Conservation (phyloP, 257 asterid species). For the Solanum sparsipilum region DNA sequence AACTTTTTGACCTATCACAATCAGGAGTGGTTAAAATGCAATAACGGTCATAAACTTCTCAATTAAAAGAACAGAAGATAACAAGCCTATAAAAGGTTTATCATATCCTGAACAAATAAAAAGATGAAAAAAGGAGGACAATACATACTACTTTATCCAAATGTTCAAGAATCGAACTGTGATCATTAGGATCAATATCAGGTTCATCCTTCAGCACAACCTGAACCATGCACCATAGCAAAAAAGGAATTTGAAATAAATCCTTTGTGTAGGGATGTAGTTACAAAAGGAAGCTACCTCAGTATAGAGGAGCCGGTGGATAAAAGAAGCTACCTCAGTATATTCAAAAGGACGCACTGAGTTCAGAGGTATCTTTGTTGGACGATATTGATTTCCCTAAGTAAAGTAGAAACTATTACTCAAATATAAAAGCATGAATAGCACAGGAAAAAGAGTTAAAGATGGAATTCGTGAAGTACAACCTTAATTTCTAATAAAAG, state of each 20-base stretch:
- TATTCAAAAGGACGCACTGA: slow-evolving; percentile 95
- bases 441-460: slow-evolving; percentile 1
- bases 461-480: background rate
- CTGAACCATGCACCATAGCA: slow-evolving; percentile 34
- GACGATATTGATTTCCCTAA: slow-evolving; percentile 93
- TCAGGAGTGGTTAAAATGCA: background rate
- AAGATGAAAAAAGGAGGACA: slow-evolving; percentile 7
- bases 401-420: slow-evolving; percentile 1
- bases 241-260: background rate
- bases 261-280: slow-evolving; percentile 7
- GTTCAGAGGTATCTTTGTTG: slow-evolving; percentile 85
- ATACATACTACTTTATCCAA: slow-evolving; percentile 76
- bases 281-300: slow-evolving; percentile 47
- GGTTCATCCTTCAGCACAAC: slow-evolving; percentile 87
- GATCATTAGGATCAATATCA: slow-evolving; percentile 84
- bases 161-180: slow-evolving; percentile 84
- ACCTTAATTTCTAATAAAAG: slow-evolving; percentile 97
- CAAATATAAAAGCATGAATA: slow-evolving; percentile 4
- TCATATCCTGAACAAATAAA: slow-evolving; percentile 1
- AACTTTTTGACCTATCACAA: slow-evolving; percentile 56
- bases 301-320: slow-evolving; percentile 20
- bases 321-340: slow-evolving; percentile 59
- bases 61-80: background rate
- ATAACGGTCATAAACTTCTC: background rate
- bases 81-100: background rate